Conservation (phyloP, 2,329 filamentous ascomycete genomes). For the Xylaria sp. region DNA sequence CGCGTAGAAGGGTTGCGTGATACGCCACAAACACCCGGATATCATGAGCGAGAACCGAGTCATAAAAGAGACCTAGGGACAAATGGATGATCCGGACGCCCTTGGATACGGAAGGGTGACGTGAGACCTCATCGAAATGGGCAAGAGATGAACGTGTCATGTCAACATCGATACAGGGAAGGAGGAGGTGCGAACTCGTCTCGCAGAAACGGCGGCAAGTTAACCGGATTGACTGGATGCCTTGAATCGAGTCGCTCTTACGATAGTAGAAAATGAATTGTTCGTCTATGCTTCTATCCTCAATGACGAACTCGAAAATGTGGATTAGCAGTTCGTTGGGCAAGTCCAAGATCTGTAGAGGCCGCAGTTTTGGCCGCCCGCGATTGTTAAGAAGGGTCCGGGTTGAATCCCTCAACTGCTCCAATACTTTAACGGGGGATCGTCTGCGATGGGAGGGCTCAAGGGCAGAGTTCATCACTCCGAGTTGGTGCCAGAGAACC, state of each 20-base stretch:
- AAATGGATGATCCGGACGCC: conserved; percentile 27
- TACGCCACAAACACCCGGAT: background rate
- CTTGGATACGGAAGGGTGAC: conserved; percentile 34
- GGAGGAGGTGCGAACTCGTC: conserved; percentile 38
- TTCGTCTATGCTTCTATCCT: background rate
- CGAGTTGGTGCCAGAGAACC: background rate
- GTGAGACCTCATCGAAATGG: conserved; percentile 35
- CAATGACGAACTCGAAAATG: conserved; percentile 19
- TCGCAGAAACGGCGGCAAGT: conserved; percentile 36
- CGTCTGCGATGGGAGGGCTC: background rate
- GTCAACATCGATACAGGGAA: conserved; percentile 26
- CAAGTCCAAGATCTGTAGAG: conserved; percentile 20
- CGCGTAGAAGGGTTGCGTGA: background rate
- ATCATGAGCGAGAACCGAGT: background rate
- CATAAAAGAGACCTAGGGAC: background rate
- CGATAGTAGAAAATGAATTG: background rate
- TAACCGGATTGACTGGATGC: conserved; percentile 35
- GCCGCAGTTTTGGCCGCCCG: background rate
- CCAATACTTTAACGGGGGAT: background rate
- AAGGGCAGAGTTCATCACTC: background rate
- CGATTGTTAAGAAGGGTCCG: background rate
- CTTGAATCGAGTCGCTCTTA: conserved; percentile 15
- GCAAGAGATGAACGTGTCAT: conserved; percentile 30
- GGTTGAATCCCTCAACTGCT: background rate
- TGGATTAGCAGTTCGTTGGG: conserved; percentile 25